These are phyloP conservation scores for Cordyceps farinosa DNA, from an alignment of 2,329 filamentous ascomycete genomes.

Conservation along the genomic window DNA sequence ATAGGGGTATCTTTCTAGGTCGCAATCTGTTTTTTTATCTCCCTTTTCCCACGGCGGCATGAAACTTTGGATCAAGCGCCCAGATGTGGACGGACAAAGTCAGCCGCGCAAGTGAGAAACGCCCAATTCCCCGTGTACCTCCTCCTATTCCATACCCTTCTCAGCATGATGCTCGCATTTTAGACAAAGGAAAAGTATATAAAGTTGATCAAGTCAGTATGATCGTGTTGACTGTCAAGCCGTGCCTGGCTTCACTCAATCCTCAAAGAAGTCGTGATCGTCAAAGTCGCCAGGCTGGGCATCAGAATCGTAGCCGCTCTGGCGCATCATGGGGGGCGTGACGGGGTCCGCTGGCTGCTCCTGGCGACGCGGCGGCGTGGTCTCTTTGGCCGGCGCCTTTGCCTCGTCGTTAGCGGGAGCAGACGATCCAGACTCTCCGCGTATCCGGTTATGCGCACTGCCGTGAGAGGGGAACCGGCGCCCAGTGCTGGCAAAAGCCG, in stretches of 20 bases:
- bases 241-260: slow-evolving; percentile 25
- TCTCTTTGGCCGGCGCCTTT: slow-evolving; percentile 37
- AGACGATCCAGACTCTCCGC: slow-evolving; percentile 32
- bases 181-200: slow-evolving; percentile 28
- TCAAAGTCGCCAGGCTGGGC: slow-evolving; percentile 58
- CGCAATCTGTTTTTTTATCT: slow-evolving; percentile 13
- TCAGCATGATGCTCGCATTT: slow-evolving; percentile 16
- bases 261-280: slow-evolving; percentile 57
- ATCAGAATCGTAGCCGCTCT: slow-evolving; percentile 58
- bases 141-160: background rate
- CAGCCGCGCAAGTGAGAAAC: background rate
- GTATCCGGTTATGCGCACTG: slow-evolving; percentile 24
- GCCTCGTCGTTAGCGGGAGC: slow-evolving; percentile 25
- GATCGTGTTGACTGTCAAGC: background rate
- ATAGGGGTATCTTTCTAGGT: slow-evolving; percentile 27
- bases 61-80: background rate
- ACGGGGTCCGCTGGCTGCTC: slow-evolving; percentile 40
- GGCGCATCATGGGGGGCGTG: slow-evolving; percentile 61
- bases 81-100: background rate
- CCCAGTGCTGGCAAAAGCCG: slow-evolving; percentile 58
- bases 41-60: background rate
- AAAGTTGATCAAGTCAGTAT: slow-evolving; percentile 9
- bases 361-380: slow-evolving; percentile 42
- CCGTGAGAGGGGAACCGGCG: slow-evolving; percentile 52
- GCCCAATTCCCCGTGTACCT: background rate